Evolutionary conservation across 2,329 filamentous ascomycete genomes (phyloP).

Genomic region (Bipolaris gigantea): DNA sequence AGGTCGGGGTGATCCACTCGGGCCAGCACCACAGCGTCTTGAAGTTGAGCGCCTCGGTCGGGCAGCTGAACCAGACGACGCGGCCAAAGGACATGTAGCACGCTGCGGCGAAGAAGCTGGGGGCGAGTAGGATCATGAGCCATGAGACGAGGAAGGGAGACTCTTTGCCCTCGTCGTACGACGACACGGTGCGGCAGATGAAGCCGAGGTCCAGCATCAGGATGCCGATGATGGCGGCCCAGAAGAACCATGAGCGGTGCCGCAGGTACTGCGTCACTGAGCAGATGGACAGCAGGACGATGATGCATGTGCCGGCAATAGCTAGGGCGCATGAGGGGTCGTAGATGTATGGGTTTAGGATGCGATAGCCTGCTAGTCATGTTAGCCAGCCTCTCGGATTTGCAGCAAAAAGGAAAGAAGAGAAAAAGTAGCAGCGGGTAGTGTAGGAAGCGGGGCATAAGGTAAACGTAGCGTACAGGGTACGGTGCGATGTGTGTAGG

Average conservation of each 20-base stretch:
- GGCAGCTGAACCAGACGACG: slow-evolving; percentile 48
- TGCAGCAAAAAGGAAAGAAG: no score
- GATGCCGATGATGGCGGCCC: slow-evolving; percentile 38
- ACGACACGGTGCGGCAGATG: slow-evolving; percentile 52
- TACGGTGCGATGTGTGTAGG: neutral
- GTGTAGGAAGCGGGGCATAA: neutral
- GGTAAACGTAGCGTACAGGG: neutral
- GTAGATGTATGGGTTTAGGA: slow-evolving; percentile 53
- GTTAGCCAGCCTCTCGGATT: no score
- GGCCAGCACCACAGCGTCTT: slow-evolving; percentile 49
- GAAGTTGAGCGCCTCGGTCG: slow-evolving; percentile 46
- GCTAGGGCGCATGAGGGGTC: slow-evolving; percentile 52
- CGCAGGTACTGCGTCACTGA: slow-evolving; percentile 41
- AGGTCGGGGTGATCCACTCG: slow-evolving; percentile 52
- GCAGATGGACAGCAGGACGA: slow-evolving; percentile 40
- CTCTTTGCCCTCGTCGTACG: slow-evolving; percentile 36
- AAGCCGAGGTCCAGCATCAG: slow-evolving; percentile 57
- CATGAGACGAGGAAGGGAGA: slow-evolving; percentile 48
- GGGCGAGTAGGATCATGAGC: slow-evolving; percentile 53
- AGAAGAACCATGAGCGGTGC: slow-evolving; percentile 44
- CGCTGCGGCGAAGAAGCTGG: slow-evolving; percentile 54
- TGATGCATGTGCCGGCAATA: slow-evolving; percentile 47
- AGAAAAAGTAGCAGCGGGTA: neutral
- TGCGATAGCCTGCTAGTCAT: slow-evolving; percentile 12
- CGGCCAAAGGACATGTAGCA: slow-evolving; percentile 56